Evolutionary conservation across 768 basidiomycete species (phyloP).

Genomic region (Boletellus ananiceps): DNA sequence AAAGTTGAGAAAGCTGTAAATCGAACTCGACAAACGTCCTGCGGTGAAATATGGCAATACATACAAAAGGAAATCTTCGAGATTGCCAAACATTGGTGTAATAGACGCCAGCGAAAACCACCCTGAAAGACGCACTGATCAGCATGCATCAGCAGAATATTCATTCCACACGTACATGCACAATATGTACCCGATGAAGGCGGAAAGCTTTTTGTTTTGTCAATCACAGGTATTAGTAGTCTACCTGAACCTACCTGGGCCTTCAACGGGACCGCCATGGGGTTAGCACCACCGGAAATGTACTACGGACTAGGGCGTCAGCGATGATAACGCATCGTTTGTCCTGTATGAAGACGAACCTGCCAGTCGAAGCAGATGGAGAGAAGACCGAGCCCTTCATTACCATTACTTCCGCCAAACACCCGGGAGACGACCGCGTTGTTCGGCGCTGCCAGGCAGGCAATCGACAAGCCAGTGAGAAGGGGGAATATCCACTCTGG

Average conservation of each 20-base stretch:
- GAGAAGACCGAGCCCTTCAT: constrained; percentile 59
- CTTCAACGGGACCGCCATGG: constrained; percentile 50
- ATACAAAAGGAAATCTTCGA: constrained; percentile 55
- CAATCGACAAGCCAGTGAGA: constrained; percentile 54
- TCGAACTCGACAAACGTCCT: neutral
- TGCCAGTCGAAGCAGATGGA: constrained; percentile 63
- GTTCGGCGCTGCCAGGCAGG: constrained; percentile 54
- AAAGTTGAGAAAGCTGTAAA: constrained; percentile 40
- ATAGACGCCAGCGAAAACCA: constrained; percentile 34
- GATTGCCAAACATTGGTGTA: constrained; percentile 53
- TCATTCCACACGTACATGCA: constrained; percentile 40
- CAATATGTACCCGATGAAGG: constrained; percentile 45
- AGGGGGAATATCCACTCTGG: constrained; percentile 48
- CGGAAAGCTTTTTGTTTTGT: constrained; percentile 33
- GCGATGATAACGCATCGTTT: neutral
- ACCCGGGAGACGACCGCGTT: constrained; percentile 48
- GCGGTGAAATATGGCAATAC: constrained; percentile 23
- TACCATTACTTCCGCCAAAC: constrained; percentile 59
- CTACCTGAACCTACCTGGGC: constrained; percentile 34
- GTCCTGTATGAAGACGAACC: constrained; percentile 28
- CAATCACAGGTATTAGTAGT: neutral
- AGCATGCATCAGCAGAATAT: neutral
- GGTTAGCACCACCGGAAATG: constrained; percentile 33
- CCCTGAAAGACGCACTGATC: constrained; percentile 14
- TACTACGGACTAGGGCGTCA: constrained; percentile 13